Base-by-base conservation (phyloP, 805 yeast species). In the Torulaspora franciscae region DNA sequence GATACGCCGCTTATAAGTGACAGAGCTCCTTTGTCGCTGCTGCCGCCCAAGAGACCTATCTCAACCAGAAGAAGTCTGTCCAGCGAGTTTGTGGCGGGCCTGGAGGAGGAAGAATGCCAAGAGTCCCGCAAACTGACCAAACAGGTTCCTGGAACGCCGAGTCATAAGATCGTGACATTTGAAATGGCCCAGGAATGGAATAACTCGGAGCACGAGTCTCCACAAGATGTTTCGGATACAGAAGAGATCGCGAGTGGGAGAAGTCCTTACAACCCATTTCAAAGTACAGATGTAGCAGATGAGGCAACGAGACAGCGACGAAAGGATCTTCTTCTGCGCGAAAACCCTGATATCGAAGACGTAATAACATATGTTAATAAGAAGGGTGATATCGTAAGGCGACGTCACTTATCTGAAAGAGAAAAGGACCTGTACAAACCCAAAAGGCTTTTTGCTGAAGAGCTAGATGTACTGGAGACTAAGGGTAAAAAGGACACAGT, bases 101-200 rank as follows among this genome's bases (percentile, higher is more conserved):
- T 40, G 33, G 50, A 51, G 17, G 56, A 51, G 10, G 47, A 51
- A 2, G 54, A 54, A 6, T 49, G 37, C 17, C 43, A 42, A 7
- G 51, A 38, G n/a, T n/a, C 24, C 3, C 37, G 36, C 15, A 54
- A 53, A 36, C 48, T 34, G n/a, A 33, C 55, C 26, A 57, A 52
- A 33, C 52, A 49, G 14, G 50, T 38, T 7, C 65, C 65, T 1
- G 61, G 61, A 2, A 70, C 75, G 0, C 75, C 75, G 8, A 56
- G 61, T 34, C 62, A 62, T 32, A 62, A 61, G 34, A 37, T 69
- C 3, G 64, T 68, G 7, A 58, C 68, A 4, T 57, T 57, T 33
- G 61, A 62, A 14, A 46, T 65, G 40, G 62, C 67, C 3, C 45
- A 50, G 22, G 53, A 64, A 35, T 69, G 72, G 71, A 57, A 65